These are phyloP conservation scores for Hyaloperonospora arabidopsidis DNA, from an alignment of 352 stramenopile species.

Conservation along the genomic window DNA sequence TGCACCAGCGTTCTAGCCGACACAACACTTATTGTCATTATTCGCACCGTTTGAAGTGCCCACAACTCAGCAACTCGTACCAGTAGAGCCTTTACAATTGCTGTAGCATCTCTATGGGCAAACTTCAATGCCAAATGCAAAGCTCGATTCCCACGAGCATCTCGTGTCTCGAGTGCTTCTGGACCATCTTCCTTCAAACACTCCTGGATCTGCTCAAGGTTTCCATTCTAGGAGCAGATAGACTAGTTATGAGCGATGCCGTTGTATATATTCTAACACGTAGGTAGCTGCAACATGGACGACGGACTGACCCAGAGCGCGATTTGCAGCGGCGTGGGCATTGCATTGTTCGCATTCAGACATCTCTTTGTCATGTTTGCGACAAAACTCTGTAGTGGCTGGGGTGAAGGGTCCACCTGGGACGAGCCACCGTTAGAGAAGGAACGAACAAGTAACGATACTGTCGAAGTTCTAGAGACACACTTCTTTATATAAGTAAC, in stretches of 20 bases:
- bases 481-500: no score
- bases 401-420: conserved; percentile 8
- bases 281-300: neutral
- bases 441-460: no score
- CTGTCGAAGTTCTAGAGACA: no score
- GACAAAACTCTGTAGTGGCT: conserved; percentile 9
- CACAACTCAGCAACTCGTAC: conserved; percentile 17
- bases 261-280: neutral
- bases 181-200: conserved; percentile 19
- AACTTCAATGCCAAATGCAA: conserved; percentile 66
- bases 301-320: conserved; percentile 42
- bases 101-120: conserved; percentile 43
- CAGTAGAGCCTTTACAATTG: conserved; percentile 49
- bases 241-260: neutral
- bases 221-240: conserved; percentile 41
- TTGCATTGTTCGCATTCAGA: conserved; percentile 3
- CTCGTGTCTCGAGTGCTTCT: conserved; percentile 41
- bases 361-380: conserved; percentile 12
- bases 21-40: neutral
- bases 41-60: neutral
- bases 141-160: conserved; percentile 49
- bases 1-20: conserved; percentile 39
- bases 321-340: conserved; percentile 43
- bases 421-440: conserved; percentile 12
- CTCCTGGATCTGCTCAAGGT: conserved; percentile 43